Evolutionary conservation across 768 basidiomycete species (phyloP), one percentile per base, ranked within the genome.

Genomic region (Termitomyces sp.): DNA sequence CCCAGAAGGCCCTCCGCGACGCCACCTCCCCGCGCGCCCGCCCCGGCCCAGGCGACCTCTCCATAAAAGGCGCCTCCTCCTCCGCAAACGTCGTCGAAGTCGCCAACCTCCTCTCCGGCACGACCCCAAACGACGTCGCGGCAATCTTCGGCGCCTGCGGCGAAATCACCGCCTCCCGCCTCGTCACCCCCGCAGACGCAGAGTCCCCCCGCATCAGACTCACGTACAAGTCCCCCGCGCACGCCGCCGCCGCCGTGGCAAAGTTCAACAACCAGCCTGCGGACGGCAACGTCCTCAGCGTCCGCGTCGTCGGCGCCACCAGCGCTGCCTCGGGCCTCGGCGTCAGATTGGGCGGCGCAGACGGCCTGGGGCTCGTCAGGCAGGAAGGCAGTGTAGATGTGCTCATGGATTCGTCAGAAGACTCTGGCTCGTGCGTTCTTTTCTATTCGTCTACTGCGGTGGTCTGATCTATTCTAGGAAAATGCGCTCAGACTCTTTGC

Each of bases 131-230:
- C 16, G 92, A 94, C 68, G 91, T 94, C 49, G 82, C 84, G 67
- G 89, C 91, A 26, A 92, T 92, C 55, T 94, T 94, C 78, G 86
- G 87, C 61, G 84, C 86, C 24, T 90, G 90, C 63, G 89, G 89
- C 7, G 72, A 81, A 20, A 84, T 89, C 60, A 78, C 81, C 33
- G 74, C 77, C 18, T 73, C 75, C 35, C 77, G 75, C 51, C 70
- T 79, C 18, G 62, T 75, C 13, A 62, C 57, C 1, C 46, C 41
- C 14, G 8, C 67, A 51, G 67, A 63, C 64, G 65, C 65, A 54
- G 68, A 69, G 3, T 38, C 57, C 10, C 80, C 87, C 14, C 69
- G 76, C 3, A 87, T 93, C 54, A 82, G 88, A 20, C 75, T 94
- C 20, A 87, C 88, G 13, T 89, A 90, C 77, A 87, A 90, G 66